Evolutionary conservation across 2,329 filamentous ascomycete species (phyloP).

Genomic region (Trichoderma sp.): DNA sequence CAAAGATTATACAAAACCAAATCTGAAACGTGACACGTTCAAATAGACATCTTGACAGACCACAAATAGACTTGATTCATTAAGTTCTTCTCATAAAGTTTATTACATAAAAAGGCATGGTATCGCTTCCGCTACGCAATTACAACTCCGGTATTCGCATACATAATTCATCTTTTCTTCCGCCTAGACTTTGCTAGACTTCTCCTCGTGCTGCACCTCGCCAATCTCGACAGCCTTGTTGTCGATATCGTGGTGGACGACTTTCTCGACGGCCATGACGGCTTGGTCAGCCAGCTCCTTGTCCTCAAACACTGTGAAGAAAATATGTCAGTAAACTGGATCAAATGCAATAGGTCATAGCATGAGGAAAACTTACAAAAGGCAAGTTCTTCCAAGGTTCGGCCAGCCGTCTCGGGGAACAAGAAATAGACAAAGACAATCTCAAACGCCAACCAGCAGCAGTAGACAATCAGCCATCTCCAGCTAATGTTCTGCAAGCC

Average conservation of each 20-base stretch:
- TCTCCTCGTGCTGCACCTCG: not conserved
- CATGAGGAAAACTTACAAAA: not conserved
- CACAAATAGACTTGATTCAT: not conserved
- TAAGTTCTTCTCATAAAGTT: not conserved
- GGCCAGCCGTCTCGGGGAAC: constrained; percentile 6
- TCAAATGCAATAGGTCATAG: not conserved
- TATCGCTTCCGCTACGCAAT: not conserved
- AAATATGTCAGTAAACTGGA: not conserved
- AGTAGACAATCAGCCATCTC: constrained; percentile 7
- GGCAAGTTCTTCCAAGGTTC: not conserved
- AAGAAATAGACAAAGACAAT: not conserved
- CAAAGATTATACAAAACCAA: not conserved
- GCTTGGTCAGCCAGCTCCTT: not conserved
- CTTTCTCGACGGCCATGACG: constrained; percentile 1
- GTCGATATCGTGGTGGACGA: not conserved
- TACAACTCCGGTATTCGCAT: not conserved
- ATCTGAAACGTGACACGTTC: not conserved
- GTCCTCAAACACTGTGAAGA: not conserved
- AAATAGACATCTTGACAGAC: not conserved
- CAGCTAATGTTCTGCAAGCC: constrained; percentile 6
- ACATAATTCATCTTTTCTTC: not conserved
- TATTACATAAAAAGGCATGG: not conserved
- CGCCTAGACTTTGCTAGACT: not conserved
- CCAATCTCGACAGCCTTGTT: not conserved
- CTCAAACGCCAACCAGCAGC: constrained; percentile 2